Base-by-base conservation (phyloP, 352 stramenopile genomes). In the Phytophthora lateralis region DNA sequence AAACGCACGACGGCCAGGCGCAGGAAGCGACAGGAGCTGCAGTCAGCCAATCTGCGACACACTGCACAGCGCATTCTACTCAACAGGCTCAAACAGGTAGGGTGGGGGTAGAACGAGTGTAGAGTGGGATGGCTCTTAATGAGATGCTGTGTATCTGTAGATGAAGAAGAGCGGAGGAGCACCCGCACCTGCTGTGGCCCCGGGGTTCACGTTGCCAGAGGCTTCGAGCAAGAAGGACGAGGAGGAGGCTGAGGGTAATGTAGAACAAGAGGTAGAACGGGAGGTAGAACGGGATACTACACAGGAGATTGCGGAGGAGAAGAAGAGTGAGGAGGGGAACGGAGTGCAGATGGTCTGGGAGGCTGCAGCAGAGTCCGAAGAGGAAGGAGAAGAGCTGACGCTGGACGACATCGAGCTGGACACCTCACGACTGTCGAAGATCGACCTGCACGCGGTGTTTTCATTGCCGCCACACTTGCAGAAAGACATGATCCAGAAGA, bases 21-120 rank as follows among this genome's bases (percentile, higher is more conserved):
- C 1, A 73, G 85, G 20, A 83, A 82, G 48, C 65, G 76, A 3
- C 85, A 93, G 57, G 82, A 93, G 54, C 74, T 79, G 38, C 82
- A 91, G 60, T 77, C 78, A 6, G 76, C 80, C 21, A 97, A 94
- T 60, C 64, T 98, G 21, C 92, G 91, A 39, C 85, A 97, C 32
- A 97, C 96, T 1, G 97, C 97, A 7, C 96, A 98, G 61, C 88
- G 91, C 29, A 90, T 99, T 35, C 71, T 99, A 60, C 79, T 99
- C 10, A 98, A 98, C 49, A 73, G 94, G 29, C 58, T 95, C 11
- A 88, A 84, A 34, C 52, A 93, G 32, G 71, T 80, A 6, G 65
- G 67, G n/a, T 72, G 87, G 59, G 81, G 69, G 77, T 87, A 53
- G 29, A 30, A 10, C 20, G 7, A 41, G n/a, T 44, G 37, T 49